A percentile compares a stretch with the other conserved stretches of the same genome.
Conservation (phyloP, 805 yeast species). For the Lipomyces sp. region DNA sequence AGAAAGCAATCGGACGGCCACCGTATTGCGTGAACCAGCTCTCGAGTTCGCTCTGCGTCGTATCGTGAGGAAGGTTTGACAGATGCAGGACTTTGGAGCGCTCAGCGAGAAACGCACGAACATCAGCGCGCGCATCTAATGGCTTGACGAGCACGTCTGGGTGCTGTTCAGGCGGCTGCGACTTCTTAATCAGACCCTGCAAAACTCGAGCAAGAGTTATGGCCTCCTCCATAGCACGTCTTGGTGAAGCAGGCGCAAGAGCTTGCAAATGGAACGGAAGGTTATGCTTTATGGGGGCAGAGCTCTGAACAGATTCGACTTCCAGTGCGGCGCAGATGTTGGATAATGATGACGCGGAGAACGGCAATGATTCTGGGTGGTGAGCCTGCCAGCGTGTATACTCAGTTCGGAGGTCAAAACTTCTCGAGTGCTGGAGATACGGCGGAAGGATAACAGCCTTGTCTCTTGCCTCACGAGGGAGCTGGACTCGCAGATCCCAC, state of each 20-base stretch:
- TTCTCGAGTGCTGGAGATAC: slow-evolving; percentile 73
- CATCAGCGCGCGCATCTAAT: slow-evolving; percentile 75
- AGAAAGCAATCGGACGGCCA: slow-evolving; percentile 82
- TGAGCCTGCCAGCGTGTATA: slow-evolving; percentile 71
- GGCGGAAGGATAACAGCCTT: slow-evolving; percentile 71
- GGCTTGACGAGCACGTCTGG: slow-evolving; percentile 69
- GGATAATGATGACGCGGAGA: slow-evolving; percentile 41
- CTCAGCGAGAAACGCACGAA: slow-evolving; percentile 67
- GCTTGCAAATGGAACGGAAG: slow-evolving; percentile 39
- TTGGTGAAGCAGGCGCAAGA: slow-evolving; percentile 46
- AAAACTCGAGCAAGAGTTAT: slow-evolving; percentile 53
- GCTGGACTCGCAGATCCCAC: slow-evolving; percentile 74
- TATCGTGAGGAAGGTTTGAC: slow-evolving; percentile 80
- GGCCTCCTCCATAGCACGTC: slow-evolving; percentile 55
- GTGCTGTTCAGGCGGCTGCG: slow-evolving; percentile 56
- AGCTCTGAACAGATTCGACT: slow-evolving; percentile 44
- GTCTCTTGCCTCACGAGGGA: slow-evolving; percentile 82
- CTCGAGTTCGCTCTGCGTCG: slow-evolving; percentile 88
- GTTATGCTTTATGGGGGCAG: slow-evolving; percentile 39
- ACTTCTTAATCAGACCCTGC: slow-evolving; percentile 53
- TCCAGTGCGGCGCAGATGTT: slow-evolving; percentile 57
- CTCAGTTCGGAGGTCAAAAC: slow-evolving; percentile 78
- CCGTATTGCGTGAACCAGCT: slow-evolving; percentile 90
- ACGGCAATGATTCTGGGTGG: slow-evolving; percentile 56
- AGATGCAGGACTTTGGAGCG: slow-evolving; percentile 77